Evolutionary conservation across 2,329 filamentous ascomycete genomes (phyloP), one percentile per base, ranked within the genome.

Genomic region (Colletotrichum echinochloae): DNA sequence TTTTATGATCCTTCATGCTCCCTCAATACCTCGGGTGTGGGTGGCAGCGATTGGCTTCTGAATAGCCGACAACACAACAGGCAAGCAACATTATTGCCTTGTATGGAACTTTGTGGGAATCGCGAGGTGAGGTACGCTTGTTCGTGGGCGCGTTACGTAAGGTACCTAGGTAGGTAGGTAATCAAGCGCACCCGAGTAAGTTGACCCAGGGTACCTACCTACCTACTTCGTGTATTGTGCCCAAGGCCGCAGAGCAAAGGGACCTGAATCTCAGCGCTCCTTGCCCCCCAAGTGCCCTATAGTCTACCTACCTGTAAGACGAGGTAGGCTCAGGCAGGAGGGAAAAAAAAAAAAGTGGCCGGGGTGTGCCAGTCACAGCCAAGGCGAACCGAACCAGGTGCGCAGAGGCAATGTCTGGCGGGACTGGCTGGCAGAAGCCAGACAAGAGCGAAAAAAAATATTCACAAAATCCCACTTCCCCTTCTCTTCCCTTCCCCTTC

Each of bases 381-480:
- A 67, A 57, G 68, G 64, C 67, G 20, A 61, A 55, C 66, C 67
- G 20, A 70, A 66, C 66, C 63, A 26, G 51, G 51, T 23, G n/a
- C 51, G 63, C 63, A 60, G 63, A 70, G 54, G 54, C 65, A 39
- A 72, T 35, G 39, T 49, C 44, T 60, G 51, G 35, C 59, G 44
- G 44, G 57, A 60, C 30, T 48, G 37, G 59, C 30, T 35, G 51
- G 30, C 48, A 28, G 59, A 26, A 51, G 49, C 61, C 41, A 54
- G 67, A 60, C 65, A 60, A 56, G 51, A 33, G 14, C 14, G 37
- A 20, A 72, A 70, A 70, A 73, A 72, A 73, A 72, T 65, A 72
- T 67, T 66, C 62, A 52, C 67, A 66, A 72, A 73, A 71, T 71
- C 63, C 63, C 66, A 67, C 62, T 67, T 70, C 64, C 60, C 54